Evolutionary conservation across 305 asterid genomes (phyloP), one percentile per base, ranked within the genome.

Genomic region (Fraxinus baroniana): DNA sequence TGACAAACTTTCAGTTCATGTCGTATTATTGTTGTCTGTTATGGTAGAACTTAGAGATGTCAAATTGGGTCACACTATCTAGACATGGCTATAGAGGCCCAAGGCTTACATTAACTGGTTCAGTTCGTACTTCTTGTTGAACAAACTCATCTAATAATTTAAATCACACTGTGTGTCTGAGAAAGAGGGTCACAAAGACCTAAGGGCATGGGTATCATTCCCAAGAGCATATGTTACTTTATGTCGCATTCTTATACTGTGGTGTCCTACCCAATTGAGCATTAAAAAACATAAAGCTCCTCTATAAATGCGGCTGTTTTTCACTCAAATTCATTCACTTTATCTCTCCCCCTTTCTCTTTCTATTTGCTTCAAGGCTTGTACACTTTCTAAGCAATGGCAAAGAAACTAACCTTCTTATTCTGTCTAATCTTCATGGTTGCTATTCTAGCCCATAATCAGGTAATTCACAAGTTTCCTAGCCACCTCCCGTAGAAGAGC

Each of bases 291-390:
- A 32, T 35, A 68, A n/a, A 39, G 62, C 78, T 76, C 66, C 81
- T 79, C 89, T 87, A 86, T 89, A 89, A 81, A 87, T 89, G 78
- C 80, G 70, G 62, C 81, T 74, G 44, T 3, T 73, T 55, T 86
- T 81, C 86, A 78, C 87, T 79, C 74, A 74, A 72, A 39, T 78
- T 44, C 84, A 79, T 77, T 74, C 88, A 83, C 9, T 78, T n/a
- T 12, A 66, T 30, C n/a, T 62, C 74, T 15, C 80, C 57, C 18
- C 35, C 44, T 76, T 52, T 68, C 76, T 74, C 81, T 18, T 49
- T 84, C 83, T 79, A n/a, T 77, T 81, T 74, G 68, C 22, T 81
- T 52, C 76, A 30, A 57, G 44, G 33, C 20, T 78, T 46, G 41
- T 20, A 35, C 52, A 76, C 80, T 32, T 70, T 17, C 76, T 37